Base-by-base conservation (phyloP, 2,329 filamentous ascomycete genomes). In the Colletotrichum cereale region DNA sequence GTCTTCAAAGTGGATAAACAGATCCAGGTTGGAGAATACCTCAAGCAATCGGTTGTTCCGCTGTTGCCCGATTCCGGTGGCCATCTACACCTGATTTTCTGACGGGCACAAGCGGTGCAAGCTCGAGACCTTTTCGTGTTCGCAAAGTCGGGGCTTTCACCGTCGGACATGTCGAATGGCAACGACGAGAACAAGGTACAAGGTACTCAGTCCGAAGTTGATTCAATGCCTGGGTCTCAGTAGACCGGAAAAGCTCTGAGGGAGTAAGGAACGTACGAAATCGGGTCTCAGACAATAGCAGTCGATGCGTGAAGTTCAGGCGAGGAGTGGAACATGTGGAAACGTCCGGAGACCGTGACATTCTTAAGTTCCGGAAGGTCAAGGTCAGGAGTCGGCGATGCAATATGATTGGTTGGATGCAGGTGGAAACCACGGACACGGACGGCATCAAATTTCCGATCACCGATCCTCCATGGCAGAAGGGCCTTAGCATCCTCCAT, bases 1-100 rank as follows among this genome's bases (percentile, higher is more conserved):
- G 1, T 29, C 4, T 21, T 0, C 21, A 44, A 52, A 31, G 10
- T 3, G 21, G 2, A n/a, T n/a, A n/a, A 21, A 34, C 36, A 31
- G 12, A 18, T 16, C 11, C 3, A 18, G 2, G 36, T 5, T 14
- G 7, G 16, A 18, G 61, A 63, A 34, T 70, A 80, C 79, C 79
- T 78, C 38, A 77, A 75, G 57, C 79, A 80, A 12, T 71, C 61
- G 2, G 58, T 65, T 40, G 69, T 71, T 48, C 76, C 75, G 26
- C 65, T 31, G 24, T 74, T 66, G 1, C 65, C 75, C 18, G 75
- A 68, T 0, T 75, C 78, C 44, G 74, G 66, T 40, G 76, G 77
- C 80, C 80, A 82, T 29, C 77, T 77, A 58, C 81, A 82, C 57
- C 78, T 81, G 74, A 81, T 82, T 75, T 82, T 82, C 14, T 81